A percentile compares a stretch with the other conserved stretches of the same genome.
Conservation (phyloP, 495 filamentous ascomycete genomes). For the Monascus purpureus region DNA sequence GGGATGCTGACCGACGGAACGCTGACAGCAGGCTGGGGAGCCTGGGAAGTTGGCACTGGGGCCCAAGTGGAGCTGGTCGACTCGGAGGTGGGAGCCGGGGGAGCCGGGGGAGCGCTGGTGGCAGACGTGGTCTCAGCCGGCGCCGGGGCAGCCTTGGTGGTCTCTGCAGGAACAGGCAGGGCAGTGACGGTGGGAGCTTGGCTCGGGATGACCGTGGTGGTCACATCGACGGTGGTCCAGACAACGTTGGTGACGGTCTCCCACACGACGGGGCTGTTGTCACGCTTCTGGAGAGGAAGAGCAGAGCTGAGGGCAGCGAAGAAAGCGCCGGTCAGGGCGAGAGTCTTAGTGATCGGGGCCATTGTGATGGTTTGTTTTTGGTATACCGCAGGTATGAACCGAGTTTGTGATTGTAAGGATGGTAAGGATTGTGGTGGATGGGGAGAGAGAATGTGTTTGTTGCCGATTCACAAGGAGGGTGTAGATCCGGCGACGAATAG, state of each 20-base stretch:
- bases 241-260: slow-evolving; percentile 21
- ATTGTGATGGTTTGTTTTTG: slow-evolving; percentile 20
- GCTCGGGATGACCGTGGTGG: slow-evolving; percentile 23
- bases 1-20: slow-evolving; percentile 1
- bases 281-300: slow-evolving; percentile 27
- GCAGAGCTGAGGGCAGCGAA: slow-evolving; percentile 22
- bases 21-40: slow-evolving; percentile 3
- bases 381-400: no score
- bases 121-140: slow-evolving; percentile 3
- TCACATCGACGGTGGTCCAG: slow-evolving; percentile 22
- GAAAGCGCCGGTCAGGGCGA: slow-evolving; percentile 27
- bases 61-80: no score
- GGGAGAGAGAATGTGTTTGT: neutral
- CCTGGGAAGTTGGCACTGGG: slow-evolving; percentile 4
- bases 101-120: slow-evolving; percentile 1
- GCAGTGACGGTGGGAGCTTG: slow-evolving; percentile 8
- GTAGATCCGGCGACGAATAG: slow-evolving; percentile 6
- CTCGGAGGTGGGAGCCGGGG: slow-evolving; percentile 1
- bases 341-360: slow-evolving; percentile 29
- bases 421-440: slow-evolving; percentile 3
- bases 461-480: slow-evolving; percentile 2
- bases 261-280: slow-evolving; percentile 12
- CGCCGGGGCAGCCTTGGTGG: slow-evolving; percentile 6
- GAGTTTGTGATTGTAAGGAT: no score
- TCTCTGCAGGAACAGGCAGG: slow-evolving; percentile 5